A percentile compares a stretch with the other conserved stretches of the same genome.
Conservation (phyloP, 805 yeast species). For the Saccharomycopsis fodiens region DNA sequence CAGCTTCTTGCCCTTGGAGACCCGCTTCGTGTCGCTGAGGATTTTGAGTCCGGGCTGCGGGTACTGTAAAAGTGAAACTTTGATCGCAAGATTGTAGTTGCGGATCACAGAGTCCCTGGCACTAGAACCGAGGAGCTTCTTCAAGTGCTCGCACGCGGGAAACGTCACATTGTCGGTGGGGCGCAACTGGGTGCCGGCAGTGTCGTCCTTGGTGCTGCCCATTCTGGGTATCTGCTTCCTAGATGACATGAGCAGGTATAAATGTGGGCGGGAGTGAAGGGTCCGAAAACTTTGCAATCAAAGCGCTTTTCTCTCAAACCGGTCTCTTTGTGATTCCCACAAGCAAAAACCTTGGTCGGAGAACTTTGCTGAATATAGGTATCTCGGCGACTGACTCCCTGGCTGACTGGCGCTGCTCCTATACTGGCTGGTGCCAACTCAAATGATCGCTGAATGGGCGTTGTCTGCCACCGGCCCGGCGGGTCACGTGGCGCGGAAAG, state of each 20-base stretch:
- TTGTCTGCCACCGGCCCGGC: background rate
- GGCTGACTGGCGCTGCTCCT: no score
- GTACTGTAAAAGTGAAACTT: conserved; percentile 31
- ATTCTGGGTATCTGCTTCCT: conserved; percentile 5
- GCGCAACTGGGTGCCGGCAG: background rate
- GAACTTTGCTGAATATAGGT: background rate
- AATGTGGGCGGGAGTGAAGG: no score
- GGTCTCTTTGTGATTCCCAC: background rate
- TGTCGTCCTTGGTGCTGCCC: background rate
- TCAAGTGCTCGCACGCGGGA: conserved; percentile 43
- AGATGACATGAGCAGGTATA: background rate
- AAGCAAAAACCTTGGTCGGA: background rate
- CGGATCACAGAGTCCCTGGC: conserved; percentile 42
- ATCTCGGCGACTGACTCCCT: background rate
- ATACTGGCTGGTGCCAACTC: no score
- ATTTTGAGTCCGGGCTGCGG: conserved; percentile 16
- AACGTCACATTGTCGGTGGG: conserved; percentile 26
- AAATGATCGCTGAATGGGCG: background rate
- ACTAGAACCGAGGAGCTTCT: conserved; percentile 39
- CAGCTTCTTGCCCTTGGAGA: background rate
- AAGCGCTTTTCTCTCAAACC: no score
- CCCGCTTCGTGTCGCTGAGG: background rate
- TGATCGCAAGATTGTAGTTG: conserved; percentile 46
- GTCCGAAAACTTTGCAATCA: no score
- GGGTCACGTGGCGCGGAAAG: background rate